A percentile compares a stretch with the other conserved stretches of the same genome.
Conservation (phyloP, 805 yeast genomes). For the Suhomyces emberorum region DNA sequence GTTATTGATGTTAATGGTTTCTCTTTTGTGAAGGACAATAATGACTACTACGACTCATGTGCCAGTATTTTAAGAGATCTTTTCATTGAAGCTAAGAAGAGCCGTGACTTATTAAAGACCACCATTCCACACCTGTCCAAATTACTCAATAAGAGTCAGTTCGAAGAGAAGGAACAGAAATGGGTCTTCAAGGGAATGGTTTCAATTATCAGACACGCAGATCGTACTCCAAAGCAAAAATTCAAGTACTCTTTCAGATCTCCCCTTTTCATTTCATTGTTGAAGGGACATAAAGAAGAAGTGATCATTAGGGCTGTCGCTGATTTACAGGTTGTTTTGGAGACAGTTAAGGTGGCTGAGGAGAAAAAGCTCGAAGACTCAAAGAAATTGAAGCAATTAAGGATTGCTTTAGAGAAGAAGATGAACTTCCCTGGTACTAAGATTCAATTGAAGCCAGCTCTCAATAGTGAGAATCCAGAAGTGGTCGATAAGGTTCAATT, state of each 20-base stretch:
- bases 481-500: slow-evolving; percentile 93
- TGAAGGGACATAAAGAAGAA: slow-evolving; percentile 94
- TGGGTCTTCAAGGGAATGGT: slow-evolving; percentile 97
- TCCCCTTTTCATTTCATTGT: slow-evolving; percentile 75
- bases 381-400: slow-evolving; percentile 69
- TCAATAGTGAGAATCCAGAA: slow-evolving; percentile 53
- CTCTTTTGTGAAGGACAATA: slow-evolving; percentile 92
- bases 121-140: slow-evolving; percentile 34
- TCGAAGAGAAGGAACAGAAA: slow-evolving; percentile 72
- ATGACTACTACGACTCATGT: slow-evolving; percentile 78
- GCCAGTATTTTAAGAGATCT: slow-evolving; percentile 72
- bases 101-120: slow-evolving; percentile 37
- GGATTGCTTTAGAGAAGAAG: slow-evolving; percentile 84
- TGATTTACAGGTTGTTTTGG: slow-evolving; percentile 80
- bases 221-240: slow-evolving; percentile 97
- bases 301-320: slow-evolving; percentile 89
- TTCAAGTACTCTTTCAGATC: slow-evolving; percentile 92
- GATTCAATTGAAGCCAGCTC: slow-evolving; percentile 88
- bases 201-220: slow-evolving; percentile 92
- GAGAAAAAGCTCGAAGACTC: slow-evolving; percentile 77
- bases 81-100: slow-evolving; percentile 54
- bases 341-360: slow-evolving; percentile 79
- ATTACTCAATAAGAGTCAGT: slow-evolving; percentile 33
- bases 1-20: slow-evolving; percentile 98
- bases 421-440: slow-evolving; percentile 93